phyloP scores from a whole-genome alignment of 2,329 filamentous ascomycete genomes.

The Xylaria digitata region DNA sequence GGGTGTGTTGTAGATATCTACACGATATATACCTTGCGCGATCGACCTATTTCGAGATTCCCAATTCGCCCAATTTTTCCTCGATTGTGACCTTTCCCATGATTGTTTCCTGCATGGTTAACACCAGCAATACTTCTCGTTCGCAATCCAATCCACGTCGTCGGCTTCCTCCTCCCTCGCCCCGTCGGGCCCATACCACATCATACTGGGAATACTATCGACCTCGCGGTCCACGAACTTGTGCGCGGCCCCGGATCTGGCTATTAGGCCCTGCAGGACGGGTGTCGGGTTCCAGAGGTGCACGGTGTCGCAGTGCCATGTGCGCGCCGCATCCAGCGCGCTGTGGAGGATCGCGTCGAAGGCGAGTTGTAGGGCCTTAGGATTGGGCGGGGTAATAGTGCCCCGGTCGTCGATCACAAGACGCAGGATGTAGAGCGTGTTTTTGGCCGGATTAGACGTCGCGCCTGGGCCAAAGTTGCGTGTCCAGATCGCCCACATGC shows the following conservation, averaged over 20 bases:
- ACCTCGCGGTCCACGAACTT: conserved; percentile 66
- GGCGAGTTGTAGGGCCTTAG: conserved; percentile 58
- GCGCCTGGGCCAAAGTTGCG: conserved; percentile 70
- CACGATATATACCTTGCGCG: neutral
- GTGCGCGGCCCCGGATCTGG: conserved; percentile 61
- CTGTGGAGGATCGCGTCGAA: conserved; percentile 72
- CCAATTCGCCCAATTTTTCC: neutral
- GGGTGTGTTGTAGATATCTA: neutral
- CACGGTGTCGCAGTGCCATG: conserved; percentile 77
- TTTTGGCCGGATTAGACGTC: conserved; percentile 62
- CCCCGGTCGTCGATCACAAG: conserved; percentile 70
- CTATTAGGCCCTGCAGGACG: conserved; percentile 60
- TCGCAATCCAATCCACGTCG: conserved; percentile 76
- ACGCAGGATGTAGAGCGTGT: conserved; percentile 76
- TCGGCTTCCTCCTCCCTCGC: conserved; percentile 53
- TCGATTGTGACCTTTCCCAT: neutral
- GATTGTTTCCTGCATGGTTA: conserved; percentile 52
- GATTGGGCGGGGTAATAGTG: neutral
- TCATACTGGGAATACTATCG: conserved; percentile 76
- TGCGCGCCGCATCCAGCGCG: conserved; percentile 75
- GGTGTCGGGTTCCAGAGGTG: conserved; percentile 86
- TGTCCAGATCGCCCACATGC: conserved; percentile 81
- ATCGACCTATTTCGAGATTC: neutral
- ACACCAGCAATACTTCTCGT: conserved; percentile 84
- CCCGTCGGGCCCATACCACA: conserved; percentile 70